A percentile compares a stretch with the other conserved stretches of the same genome.
Evolutionary conservation across 345 rosid genomes (phyloP).

Genomic region (Lepidium africanum): DNA sequence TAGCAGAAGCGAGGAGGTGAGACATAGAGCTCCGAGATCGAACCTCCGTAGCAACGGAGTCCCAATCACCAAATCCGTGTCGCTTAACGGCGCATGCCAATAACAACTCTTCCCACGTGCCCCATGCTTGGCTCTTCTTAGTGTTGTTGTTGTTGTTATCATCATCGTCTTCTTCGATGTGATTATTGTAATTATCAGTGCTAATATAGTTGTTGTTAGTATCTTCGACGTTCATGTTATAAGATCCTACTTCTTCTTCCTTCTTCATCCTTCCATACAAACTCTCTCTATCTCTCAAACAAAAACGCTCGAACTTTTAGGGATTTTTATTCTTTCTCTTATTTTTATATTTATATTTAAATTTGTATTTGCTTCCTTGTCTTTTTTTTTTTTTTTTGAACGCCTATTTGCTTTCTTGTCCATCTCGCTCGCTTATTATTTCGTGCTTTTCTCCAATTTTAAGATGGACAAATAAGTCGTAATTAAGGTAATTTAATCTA

Average conservation of each 20-base stretch:
- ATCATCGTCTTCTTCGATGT: not conserved
- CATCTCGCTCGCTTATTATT: constrained; percentile 8
- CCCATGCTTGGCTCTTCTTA: constrained; percentile 39
- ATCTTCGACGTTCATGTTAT: constrained; percentile 7
- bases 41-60: constrained; percentile 62
- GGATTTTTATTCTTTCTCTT: not conserved
- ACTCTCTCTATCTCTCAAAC: not conserved
- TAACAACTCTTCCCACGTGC: constrained; percentile 69
- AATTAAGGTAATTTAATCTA: not conserved
- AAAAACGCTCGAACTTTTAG: constrained; percentile 25
- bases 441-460: not conserved
- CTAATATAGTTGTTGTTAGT: not conserved
- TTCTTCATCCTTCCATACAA: constrained; percentile 1
- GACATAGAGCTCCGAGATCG: constrained; percentile 48
- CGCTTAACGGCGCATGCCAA: constrained; percentile 78
- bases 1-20: constrained; percentile 36
- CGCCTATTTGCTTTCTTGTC: constrained; percentile 22
- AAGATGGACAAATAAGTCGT: not conserved
- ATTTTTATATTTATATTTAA: not conserved
- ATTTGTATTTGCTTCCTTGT: constrained; percentile 6
- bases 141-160: not conserved
- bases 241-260: constrained; percentile 1
- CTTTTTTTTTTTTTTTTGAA: too few species aligned
- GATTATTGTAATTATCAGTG: constrained; percentile 1
- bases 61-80: constrained; percentile 71